Percentiles rank a stretch among this genome's conserved stretches.
These are phyloP conservation scores for Kalanchoe fedtschenkoi DNA, from an alignment of 164 flowering plant species.

Conservation along the genomic window DNA sequence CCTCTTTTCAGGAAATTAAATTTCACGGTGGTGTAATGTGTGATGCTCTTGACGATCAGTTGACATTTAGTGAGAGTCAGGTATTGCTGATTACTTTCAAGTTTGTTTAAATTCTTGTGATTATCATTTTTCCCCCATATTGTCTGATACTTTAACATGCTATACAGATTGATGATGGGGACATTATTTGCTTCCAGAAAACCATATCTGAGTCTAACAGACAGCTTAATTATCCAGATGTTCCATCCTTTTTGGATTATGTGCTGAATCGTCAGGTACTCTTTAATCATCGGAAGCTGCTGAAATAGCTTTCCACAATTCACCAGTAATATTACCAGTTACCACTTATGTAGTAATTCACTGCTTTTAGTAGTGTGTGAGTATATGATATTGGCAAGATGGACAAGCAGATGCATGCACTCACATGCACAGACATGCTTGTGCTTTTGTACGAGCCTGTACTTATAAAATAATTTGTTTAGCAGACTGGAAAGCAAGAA, in stretches of 20 bases:
- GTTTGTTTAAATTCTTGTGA: neutral
- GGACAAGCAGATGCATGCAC: neutral
- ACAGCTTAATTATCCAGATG: slow-evolving; percentile 50
- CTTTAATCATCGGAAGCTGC: neutral
- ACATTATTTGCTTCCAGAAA: slow-evolving; percentile 65
- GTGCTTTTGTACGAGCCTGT: neutral
- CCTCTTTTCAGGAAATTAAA: slow-evolving; percentile 57
- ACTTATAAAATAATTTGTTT: neutral
- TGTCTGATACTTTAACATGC: neutral
- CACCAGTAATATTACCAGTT: neutral
- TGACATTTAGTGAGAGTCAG: slow-evolving; percentile 52
- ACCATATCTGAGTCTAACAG: slow-evolving; percentile 24
- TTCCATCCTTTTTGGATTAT: slow-evolving; percentile 70
- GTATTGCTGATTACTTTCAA: slow-evolving; percentile 13
- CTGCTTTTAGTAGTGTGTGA: neutral
- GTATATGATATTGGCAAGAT: neutral
- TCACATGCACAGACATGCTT: neutral
- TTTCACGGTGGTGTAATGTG: slow-evolving; percentile 70
- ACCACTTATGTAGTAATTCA: neutral
- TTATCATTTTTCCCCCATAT: neutral
- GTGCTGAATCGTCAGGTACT: slow-evolving; percentile 68
- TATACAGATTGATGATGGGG: slow-evolving; percentile 79
- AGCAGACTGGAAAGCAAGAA: neutral
- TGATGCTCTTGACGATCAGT: slow-evolving; percentile 48
- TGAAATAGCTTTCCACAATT: neutral